phyloP scores from a whole-genome alignment of 164 flowering plant genomes.

The Umbilicus rupestris region DNA sequence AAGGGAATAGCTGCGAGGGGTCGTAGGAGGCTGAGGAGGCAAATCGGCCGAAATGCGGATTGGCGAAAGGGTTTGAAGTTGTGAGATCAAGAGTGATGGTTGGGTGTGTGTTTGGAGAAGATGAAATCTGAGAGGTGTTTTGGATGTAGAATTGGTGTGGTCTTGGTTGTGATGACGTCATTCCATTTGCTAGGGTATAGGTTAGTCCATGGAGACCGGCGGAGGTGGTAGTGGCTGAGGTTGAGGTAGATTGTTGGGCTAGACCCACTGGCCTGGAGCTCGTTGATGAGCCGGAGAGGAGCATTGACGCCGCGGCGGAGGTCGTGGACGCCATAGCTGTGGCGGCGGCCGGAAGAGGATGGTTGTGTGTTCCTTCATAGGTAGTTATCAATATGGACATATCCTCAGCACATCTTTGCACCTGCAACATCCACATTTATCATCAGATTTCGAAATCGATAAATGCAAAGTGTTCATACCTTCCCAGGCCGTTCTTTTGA shows the following conservation, averaged over 20 bases:
- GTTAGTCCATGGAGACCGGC: not conserved
- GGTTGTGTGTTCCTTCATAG: slow-evolving; percentile 91
- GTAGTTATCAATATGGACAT: slow-evolving; percentile 82
- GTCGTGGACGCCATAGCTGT: slow-evolving; percentile 95
- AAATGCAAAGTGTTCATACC: not conserved
- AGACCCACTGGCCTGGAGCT: slow-evolving; percentile 15
- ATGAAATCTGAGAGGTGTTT: slow-evolving; percentile 36
- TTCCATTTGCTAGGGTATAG: slow-evolving; percentile 1
- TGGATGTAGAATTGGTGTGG: slow-evolving; percentile 40
- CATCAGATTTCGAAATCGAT: not conserved
- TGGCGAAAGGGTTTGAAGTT: slow-evolving; percentile 19
- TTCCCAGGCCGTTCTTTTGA: no score
- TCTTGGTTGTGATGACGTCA: not conserved
- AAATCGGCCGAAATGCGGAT: slow-evolving; percentile 32
- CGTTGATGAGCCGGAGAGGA: slow-evolving; percentile 54
- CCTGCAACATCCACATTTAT: slow-evolving; percentile 30
- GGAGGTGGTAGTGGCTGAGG: not conserved
- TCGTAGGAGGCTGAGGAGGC: slow-evolving; percentile 15
- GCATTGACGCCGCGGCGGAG: slow-evolving; percentile 85
- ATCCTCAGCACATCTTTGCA: slow-evolving; percentile 86
- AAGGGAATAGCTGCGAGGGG: slow-evolving; percentile 24
- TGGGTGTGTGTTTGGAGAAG: slow-evolving; percentile 45
- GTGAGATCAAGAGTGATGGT: slow-evolving; percentile 95
- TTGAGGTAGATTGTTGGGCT: slow-evolving; percentile 47
- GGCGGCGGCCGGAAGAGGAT: slow-evolving; percentile 66